Base-by-base conservation (phyloP, 2,329 filamentous ascomycete genomes). In the Nothophaeocryptopus gaeumannii region DNA sequence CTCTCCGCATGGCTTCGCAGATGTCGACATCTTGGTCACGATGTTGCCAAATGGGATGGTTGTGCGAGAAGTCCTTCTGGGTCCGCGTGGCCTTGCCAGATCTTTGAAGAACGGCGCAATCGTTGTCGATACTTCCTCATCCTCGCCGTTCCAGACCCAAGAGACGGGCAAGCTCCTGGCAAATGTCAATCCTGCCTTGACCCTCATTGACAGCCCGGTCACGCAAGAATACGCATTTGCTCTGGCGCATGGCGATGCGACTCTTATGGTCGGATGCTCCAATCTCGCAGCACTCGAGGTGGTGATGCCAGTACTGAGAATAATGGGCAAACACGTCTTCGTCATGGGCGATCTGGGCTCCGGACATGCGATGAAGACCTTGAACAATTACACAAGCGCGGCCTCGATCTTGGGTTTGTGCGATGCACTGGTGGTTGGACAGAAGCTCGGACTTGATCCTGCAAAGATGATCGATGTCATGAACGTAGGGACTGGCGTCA, bases 401-500 rank as follows among this genome's bases (percentile, higher is more conserved):
- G 63, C 63, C 4, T 62, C 58, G 33, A 67, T 66, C 16, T 50
- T 63, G 12, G 62, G 58, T 1, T 47, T 64, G 3, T 63, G 62
- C 44, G 63, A 63, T 57, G 57, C 61, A 12, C 42, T 66, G 42
- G 54, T 67, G 3, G 61, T 63, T 7, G 65, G 65, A 2, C 62
- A 66, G 52, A 66, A 67, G 48, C 62, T 66, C 35, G 65, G 65
- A 2, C 55, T 68, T 2, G 58, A 67, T 50, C 64, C 64, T 2
- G 55, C 58, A 37, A 63, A 57, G 26, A 71, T 70, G 68, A 62
- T 70, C 36, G 67, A 71, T 39, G 68, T 69, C 15, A 62, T 71
- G 51, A 71, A 71, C 51, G 67, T 70, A 3, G 68, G 68, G 10
- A 71, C 68, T 5, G 68, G 68, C n/a, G 57, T 63, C 26, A 67